A percentile compares a stretch with the other conserved stretches of the same genome.
Conservation (phyloP, 495 filamentous ascomycete genomes). For the Rusavskia elegans region DNA sequence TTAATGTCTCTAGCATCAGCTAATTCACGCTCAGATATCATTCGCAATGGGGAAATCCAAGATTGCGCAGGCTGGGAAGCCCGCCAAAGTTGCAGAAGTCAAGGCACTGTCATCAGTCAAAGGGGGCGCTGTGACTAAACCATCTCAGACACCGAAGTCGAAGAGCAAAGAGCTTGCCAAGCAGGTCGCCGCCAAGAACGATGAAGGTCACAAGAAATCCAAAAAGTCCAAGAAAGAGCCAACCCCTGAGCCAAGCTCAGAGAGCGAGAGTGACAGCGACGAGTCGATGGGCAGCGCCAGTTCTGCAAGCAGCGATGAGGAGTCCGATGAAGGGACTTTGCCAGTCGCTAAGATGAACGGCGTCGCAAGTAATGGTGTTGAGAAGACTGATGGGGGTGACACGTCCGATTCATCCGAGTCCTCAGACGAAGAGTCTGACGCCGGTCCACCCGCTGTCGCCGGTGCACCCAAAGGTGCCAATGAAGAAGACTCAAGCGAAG, state of each 20-base stretch:
- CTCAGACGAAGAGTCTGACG: conserved; percentile 21
- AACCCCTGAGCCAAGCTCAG: conserved; percentile 28
- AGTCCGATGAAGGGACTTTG: conserved; percentile 12
- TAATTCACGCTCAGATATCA: neutral
- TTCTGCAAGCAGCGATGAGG: conserved; percentile 22
- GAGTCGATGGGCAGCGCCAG: conserved; percentile 25
- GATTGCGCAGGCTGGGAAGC: conserved; percentile 22
- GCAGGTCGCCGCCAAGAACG: conserved; percentile 26
- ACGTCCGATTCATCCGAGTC: conserved; percentile 20
- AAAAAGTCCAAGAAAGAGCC: conserved; percentile 27
- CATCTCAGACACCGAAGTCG: conserved; percentile 27
- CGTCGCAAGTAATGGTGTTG: conserved; percentile 8
- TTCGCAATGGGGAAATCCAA: conserved; percentile 39
- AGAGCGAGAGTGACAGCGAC: conserved; percentile 26
- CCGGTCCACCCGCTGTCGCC: conserved; percentile 1
- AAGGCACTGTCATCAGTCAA: conserved; percentile 38
- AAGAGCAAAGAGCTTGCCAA: conserved; percentile 35
- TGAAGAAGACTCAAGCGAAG: conserved; percentile 1
- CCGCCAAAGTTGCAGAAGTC: conserved; percentile 26
- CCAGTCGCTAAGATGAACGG: conserved; percentile 9
- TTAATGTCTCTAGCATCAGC: neutral
- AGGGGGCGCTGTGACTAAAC: conserved; percentile 34
- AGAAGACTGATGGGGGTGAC: conserved; percentile 9
- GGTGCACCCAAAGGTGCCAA: neutral
- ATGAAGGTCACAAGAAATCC: conserved; percentile 22